phyloP scores from a whole-genome alignment of 352 stramenopile species.

The Phytopythium sindhum region DNA sequence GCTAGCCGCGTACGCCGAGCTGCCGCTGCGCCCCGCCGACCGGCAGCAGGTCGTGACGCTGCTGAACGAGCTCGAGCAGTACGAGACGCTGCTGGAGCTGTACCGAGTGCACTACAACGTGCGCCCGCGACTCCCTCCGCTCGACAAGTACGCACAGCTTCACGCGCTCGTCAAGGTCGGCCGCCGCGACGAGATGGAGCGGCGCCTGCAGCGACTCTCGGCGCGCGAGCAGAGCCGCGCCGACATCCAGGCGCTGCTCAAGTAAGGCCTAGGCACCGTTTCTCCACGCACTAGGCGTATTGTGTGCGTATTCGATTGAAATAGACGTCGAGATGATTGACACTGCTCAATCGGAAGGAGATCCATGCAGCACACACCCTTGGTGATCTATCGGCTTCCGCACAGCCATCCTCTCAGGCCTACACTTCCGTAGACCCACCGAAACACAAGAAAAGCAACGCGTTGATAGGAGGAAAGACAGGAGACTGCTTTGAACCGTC shows the following conservation, averaged over 20 bases:
- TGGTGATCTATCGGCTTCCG: no score
- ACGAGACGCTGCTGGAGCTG: constrained; percentile 36
- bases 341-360: no score
- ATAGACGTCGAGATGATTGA: background rate
- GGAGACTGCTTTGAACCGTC: no score
- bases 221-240: constrained; percentile 36
- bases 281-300: no score
- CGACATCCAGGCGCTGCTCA: constrained; percentile 50
- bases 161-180: constrained; percentile 42
- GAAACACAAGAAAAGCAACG: no score
- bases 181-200: constrained; percentile 41
- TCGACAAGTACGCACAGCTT: constrained; percentile 48
- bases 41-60: constrained; percentile 29
- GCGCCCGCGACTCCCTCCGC: constrained; percentile 14
- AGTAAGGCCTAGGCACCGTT: background rate
- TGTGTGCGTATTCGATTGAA: no score
- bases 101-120: constrained; percentile 40
- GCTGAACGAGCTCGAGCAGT: constrained; percentile 59
- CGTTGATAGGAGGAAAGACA: no score
- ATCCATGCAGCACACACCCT: no score
- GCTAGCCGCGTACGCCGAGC: constrained; percentile 40
- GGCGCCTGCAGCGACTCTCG: constrained; percentile 42
- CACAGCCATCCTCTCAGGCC: no score
- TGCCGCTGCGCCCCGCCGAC: constrained; percentile 28
- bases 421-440: no score